Conservation (phyloP, 2,329 filamentous ascomycete genomes). For the Xylaria sp. region DNA sequence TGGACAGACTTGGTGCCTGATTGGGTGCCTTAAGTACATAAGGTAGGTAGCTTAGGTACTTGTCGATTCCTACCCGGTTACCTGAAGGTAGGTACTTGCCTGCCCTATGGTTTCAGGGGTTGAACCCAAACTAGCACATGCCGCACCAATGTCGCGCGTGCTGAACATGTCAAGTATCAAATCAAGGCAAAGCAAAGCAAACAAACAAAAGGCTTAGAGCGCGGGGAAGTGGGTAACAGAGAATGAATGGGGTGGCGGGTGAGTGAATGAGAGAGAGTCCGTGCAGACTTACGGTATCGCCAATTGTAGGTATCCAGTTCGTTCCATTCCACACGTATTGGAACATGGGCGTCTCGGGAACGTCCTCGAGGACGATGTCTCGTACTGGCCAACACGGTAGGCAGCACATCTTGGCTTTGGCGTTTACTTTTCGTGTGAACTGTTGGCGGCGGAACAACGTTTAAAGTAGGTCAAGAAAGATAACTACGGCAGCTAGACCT, state of each 20-base stretch:
- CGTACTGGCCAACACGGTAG: constrained; percentile 63
- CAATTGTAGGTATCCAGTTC: constrained; percentile 43
- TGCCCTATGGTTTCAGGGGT: not conserved
- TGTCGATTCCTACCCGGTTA: not conserved
- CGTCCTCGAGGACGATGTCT: constrained; percentile 61
- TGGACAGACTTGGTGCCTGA: not conserved
- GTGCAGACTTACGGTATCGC: constrained; percentile 42
- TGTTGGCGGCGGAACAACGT: not conserved
- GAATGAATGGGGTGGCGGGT: constrained; percentile 1
- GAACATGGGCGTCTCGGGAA: constrained; percentile 34
- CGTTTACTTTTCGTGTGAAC: not conserved
- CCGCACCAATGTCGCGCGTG: not conserved
- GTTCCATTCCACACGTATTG: constrained; percentile 49
- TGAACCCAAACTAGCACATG: not conserved
- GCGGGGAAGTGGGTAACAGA: not conserved
- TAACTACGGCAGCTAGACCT: not conserved
- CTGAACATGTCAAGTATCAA: not conserved
- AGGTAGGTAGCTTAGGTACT: not conserved
- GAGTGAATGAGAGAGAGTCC: constrained; percentile 27
- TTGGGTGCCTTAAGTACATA: not conserved
- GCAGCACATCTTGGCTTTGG: constrained; percentile 30
- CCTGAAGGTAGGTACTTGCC: not conserved
- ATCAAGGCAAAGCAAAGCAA: not conserved
- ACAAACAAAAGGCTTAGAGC: not conserved
- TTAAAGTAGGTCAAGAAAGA: not conserved